Evolutionary conservation across 2,329 filamentous ascomycete genomes (phyloP), one percentile per base, ranked within the genome.

Genomic region (Microascus cirrosus): DNA sequence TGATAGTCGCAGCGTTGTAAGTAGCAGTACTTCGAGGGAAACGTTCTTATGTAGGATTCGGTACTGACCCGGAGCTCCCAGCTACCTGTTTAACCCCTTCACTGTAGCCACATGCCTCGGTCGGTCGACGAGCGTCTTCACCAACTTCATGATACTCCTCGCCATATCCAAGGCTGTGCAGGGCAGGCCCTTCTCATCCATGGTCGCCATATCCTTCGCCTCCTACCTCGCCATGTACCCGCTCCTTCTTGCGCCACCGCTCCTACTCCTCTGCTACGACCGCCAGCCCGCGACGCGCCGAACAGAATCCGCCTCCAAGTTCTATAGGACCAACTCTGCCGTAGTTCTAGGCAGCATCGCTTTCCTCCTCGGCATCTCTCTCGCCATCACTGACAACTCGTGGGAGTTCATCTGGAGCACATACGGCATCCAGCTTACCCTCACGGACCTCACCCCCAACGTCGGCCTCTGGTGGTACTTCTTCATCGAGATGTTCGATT

Each of bases 391-490:
- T 1, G 85, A 79, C 35, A 79, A 83, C 61, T 95, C 91, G 1
- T 95, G 89, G 89, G 85, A 92, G 61, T 99, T 97, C 67, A 72
- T 97, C 22, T 73, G 80, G 8, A 90, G 91, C 22, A 96, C 94
- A 0, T 99, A 99, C 71, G 91, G 93, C 64, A 90, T 95, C 53
- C 92, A 96, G 65, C 80, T 99, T 42, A 84, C 94, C 1, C 81
- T 99, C 2, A 90, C 91, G 10, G 94, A 99, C 68, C 79, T 99
- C 48, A 95, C 93, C 0, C 94, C 94, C 13, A 99, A 97, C 63
- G 88, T 95, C 34, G 94, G 94, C 1, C 78, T 99, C 1, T 99
- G 94, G 94, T 99, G 94, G 94, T 99, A 99, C 73, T 99, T 99
- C 74, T 97, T 99, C 69, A 95, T 95, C 64, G 93, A 99, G 69